Conservation (phyloP, 2,329 filamentous ascomycete species). For the Byssothecium circinans region DNA sequence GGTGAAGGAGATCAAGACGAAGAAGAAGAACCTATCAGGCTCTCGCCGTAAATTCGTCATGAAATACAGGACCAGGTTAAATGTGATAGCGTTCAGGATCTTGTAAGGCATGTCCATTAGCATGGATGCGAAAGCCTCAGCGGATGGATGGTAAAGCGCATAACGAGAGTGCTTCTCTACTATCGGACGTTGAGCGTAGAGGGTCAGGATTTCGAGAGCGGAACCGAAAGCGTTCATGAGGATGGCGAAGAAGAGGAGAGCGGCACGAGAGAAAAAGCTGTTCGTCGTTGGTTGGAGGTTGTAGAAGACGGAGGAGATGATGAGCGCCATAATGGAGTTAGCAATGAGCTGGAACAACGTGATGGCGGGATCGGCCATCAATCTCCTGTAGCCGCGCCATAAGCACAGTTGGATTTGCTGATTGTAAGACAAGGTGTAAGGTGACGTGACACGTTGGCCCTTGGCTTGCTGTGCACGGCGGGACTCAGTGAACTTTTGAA, state of each 20-base stretch:
- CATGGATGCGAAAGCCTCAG: constrained; percentile 87
- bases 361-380: constrained; percentile 75
- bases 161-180: constrained; percentile 89
- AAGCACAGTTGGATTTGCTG: constrained; percentile 81
- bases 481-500: constrained; percentile 50
- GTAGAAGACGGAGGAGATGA: constrained; percentile 81
- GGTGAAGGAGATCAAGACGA: constrained; percentile 73
- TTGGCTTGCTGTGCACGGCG: constrained; percentile 52
- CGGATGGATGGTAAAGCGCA: constrained; percentile 85
- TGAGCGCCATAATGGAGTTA: constrained; percentile 75
- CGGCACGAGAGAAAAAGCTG: constrained; percentile 78
- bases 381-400: constrained; percentile 75
- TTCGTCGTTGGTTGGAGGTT: constrained; percentile 66
- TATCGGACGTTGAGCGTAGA: constrained; percentile 87
- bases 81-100: constrained; percentile 69
- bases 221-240: constrained; percentile 83
- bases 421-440: constrained; percentile 76
- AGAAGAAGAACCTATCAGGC: constrained; percentile 81
- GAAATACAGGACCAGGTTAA: constrained; percentile 84
- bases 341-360: constrained; percentile 69
- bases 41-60: constrained; percentile 79
- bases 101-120: constrained; percentile 85
- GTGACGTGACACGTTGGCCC: constrained; percentile 65
- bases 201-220: constrained; percentile 79
- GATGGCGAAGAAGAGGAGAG: constrained; percentile 84